A percentile compares a stretch with the other conserved stretches of the same genome.
These are phyloP conservation scores for Euclidium syriacum DNA, from an alignment of 345 rosid species.

Conservation along the genomic window DNA sequence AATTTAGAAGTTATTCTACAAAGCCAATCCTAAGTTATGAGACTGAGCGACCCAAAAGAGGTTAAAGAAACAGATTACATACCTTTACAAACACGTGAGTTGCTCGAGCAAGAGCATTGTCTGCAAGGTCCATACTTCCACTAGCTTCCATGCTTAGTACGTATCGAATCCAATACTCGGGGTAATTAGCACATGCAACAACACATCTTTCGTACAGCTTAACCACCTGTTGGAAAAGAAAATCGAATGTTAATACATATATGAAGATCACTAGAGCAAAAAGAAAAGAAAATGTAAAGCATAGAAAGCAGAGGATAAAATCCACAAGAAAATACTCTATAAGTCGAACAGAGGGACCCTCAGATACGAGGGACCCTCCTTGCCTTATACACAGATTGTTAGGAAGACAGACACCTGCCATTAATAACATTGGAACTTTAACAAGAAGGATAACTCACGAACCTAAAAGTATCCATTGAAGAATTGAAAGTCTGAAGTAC, in stretches of 20 bases:
- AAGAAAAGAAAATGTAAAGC: constrained; percentile 21
- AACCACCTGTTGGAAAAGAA: constrained; percentile 56
- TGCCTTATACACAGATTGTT: constrained; percentile 90
- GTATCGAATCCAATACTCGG: constrained; percentile 91
- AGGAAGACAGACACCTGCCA: constrained; percentile 99
- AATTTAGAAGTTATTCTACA: neutral
- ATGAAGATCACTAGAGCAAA: neutral
- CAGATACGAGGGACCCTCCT: constrained; percentile 92
- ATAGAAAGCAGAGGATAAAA: constrained; percentile 64
- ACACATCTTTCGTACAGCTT: constrained; percentile 94
- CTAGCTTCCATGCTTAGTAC: constrained; percentile 71
- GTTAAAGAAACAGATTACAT: constrained; percentile 10
- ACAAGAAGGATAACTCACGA: constrained; percentile 55
- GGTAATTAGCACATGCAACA: constrained; percentile 93
- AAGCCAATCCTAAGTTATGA: neutral
- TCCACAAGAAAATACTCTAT: constrained; percentile 87
- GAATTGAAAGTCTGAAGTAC: constrained; percentile 84
- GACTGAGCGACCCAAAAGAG: neutral
- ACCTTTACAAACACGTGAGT: constrained; percentile 98
- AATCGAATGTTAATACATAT: constrained; percentile 14
- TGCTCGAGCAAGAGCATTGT: constrained; percentile 88
- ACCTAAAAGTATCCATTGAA: constrained; percentile 70
- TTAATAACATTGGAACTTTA: constrained; percentile 84
- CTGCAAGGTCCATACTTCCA: constrained; percentile 81
- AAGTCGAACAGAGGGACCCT: constrained; percentile 81